Evolutionary conservation across 176 grass and related monocot genomes (phyloP).

Genomic region (Oryza brachyantha): DNA sequence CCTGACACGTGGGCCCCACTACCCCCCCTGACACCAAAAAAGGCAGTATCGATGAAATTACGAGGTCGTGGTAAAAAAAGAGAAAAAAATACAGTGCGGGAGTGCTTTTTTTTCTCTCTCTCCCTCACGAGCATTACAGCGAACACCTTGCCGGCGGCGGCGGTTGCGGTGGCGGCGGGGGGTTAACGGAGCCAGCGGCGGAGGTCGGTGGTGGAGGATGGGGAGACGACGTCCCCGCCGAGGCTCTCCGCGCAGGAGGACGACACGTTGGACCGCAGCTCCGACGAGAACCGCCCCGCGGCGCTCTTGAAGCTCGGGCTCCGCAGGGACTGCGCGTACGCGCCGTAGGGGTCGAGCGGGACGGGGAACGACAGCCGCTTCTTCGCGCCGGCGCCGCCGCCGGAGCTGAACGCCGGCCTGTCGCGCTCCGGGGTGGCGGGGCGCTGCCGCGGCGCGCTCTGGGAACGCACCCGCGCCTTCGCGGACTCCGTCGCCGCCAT

Average conservation of each 20-base stretch:
- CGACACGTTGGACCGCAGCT: conserved; percentile 78
- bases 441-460: conserved; percentile 78
- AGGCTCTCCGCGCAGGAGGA: conserved; percentile 83
- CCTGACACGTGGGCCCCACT: background rate
- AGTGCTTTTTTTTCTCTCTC: background rate
- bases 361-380: conserved; percentile 87
- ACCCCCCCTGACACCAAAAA: background rate
- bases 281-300: conserved; percentile 61
- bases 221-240: conserved; percentile 59
- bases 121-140: background rate
- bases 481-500: conserved; percentile 96
- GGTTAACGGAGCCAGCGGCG: conserved; percentile 67
- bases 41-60: conserved; percentile 5
- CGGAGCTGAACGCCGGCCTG: background rate
- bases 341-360: conserved; percentile 26
- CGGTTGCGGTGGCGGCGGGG: background rate
- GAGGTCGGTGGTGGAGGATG: conserved; percentile 83
- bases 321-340: conserved; percentile 59
- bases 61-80: background rate
- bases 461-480: conserved; percentile 69
- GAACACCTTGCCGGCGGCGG: background rate
- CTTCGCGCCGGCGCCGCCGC: conserved; percentile 40
- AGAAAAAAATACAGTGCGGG: background rate
- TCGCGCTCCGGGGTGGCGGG: conserved; percentile 73
- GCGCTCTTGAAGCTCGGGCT: conserved; percentile 97